Evolutionary conservation across 495 filamentous ascomycete species (phyloP), one percentile per base, ranked within the genome.

Genomic region (Pyrenula massariospora): DNA sequence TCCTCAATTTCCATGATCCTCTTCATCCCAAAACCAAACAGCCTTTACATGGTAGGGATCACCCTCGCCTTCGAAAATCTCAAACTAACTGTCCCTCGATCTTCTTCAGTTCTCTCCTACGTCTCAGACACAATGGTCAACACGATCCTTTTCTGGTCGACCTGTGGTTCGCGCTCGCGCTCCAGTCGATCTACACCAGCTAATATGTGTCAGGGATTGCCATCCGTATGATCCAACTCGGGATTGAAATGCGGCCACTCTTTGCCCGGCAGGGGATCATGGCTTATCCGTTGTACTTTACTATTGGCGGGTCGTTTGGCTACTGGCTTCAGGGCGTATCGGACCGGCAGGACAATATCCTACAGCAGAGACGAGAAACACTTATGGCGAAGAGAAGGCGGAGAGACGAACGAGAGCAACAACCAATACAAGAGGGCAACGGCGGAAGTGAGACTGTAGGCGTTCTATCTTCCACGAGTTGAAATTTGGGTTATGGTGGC

Each of bases 191-290:
- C n/a, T n/a, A n/a, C n/a, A n/a, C n/a, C n/a, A n/a, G n/a, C n/a
- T n/a, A n/a, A n/a, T n/a, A n/a, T n/a, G n/a, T n/a, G n/a, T n/a
- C 57, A 98, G 93, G 93, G 77, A 67, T 95, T 66, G 89, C 84
- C 65, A 86, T 91, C 67, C 90, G 92, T 61, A 73, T 89, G 70
- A 96, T 89, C 89, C 92, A 96, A 73, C 85, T 97, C 68, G 94
- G 91, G 62, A 90, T 98, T 65, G 92, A 98, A 74, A 94, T 95
- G 92, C 91, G 93, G 56, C 93, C 93, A 20, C 82, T 95, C 69
- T 86, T 96, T 77, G 82, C 81, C 69, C 78, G 74, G 57, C 76
- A 83, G 66, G 83, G 85, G 48, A 77, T 93, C 58, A 92, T 85
- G 86, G 89, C 80, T n/a, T 98, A 94, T 73, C 91, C 94, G 53